Conservation (phyloP, 768 basidiomycete genomes). For the Kwoniella sp. region DNA sequence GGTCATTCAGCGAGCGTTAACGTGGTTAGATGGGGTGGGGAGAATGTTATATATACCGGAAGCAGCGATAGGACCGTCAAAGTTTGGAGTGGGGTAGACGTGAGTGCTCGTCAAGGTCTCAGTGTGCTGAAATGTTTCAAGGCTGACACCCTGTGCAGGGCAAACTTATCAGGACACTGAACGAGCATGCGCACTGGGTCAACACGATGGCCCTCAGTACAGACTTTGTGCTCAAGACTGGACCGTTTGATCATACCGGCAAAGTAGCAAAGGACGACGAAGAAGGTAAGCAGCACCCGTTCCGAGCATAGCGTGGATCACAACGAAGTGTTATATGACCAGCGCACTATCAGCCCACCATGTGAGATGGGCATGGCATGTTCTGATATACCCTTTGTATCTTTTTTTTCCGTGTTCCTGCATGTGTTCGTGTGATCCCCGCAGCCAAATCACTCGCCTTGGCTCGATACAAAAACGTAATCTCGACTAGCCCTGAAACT, state of each 20-base stretch:
- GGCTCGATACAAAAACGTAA: slow-evolving; percentile 67
- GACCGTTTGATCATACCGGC: slow-evolving; percentile 86
- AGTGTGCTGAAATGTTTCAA: background rate
- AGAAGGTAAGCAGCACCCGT: slow-evolving; percentile 80
- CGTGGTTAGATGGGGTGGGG: slow-evolving; percentile 93
- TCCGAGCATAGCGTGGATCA: too few relatives aligned
- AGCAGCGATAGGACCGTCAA: slow-evolving; percentile 91
- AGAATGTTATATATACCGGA: slow-evolving; percentile 87
- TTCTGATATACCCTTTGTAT: too few relatives aligned
- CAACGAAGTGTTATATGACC: too few relatives aligned
- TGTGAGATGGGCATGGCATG: too few relatives aligned
- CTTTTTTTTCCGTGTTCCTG: too few relatives aligned
- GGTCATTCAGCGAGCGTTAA: slow-evolving; percentile 95
- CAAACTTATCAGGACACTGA: slow-evolving; percentile 76
- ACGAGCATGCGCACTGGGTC: slow-evolving; percentile 98
- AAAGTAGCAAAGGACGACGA: slow-evolving; percentile 77
- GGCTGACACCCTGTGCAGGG: slow-evolving; percentile 62
- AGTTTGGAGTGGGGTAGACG: slow-evolving; percentile 86
- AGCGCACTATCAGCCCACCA: too few relatives aligned
- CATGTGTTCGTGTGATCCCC: too few relatives aligned
- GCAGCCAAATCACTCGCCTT: slow-evolving; percentile 75
- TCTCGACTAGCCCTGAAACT: slow-evolving; percentile 72
- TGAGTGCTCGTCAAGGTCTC: slow-evolving; percentile 57
- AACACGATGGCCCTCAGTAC: slow-evolving; percentile 94
- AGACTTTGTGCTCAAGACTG: slow-evolving; percentile 90